Conservation (phyloP, 768 basidiomycete genomes). For the Lentinus tigrinus region DNA sequence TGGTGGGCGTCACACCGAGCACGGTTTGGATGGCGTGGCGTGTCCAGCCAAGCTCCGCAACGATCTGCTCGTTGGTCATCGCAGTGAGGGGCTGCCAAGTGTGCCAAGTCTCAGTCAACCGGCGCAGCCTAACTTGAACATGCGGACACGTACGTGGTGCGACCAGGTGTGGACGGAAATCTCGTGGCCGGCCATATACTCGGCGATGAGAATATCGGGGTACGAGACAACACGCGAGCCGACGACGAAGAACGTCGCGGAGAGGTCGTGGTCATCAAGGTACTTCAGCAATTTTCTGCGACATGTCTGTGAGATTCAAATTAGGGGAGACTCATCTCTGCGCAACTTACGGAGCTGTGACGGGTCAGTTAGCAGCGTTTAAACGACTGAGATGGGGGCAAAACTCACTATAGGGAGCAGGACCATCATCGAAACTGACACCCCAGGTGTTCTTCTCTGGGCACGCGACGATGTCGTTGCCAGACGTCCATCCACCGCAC, state of each 20-base stretch:
- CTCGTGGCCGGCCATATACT: conserved; percentile 80
- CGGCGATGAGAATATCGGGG: conserved; percentile 71
- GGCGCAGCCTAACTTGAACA: conserved; percentile 13
- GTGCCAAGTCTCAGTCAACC: conserved; percentile 24
- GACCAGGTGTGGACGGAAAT: conserved; percentile 92
- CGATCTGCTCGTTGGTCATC: conserved; percentile 78
- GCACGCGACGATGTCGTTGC: conserved; percentile 62
- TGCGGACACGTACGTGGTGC: conserved; percentile 50
- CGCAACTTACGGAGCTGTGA: conserved; percentile 49
- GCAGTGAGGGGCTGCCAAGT: conserved; percentile 55
- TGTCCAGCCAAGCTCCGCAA: conserved; percentile 93
- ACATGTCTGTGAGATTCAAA: neutral
- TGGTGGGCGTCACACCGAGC: conserved; percentile 73
- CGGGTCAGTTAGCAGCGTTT: neutral
- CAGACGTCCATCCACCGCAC: conserved; percentile 69
- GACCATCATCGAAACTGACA: conserved; percentile 87
- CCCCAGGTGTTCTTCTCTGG: conserved; percentile 75
- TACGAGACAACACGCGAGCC: conserved; percentile 82
- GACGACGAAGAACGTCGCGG: conserved; percentile 89
- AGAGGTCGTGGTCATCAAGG: conserved; percentile 58
- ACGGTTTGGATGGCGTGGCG: conserved; percentile 78
- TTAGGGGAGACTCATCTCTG: neutral
- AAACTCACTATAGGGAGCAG: conserved; percentile 72
- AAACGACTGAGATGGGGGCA: neutral
- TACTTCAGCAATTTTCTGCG: conserved; percentile 69